Percentiles rank a stretch among this genome's conserved stretches.
These are phyloP conservation scores for Phaffia australis DNA, from an alignment of 768 basidiomycete species.

Conservation along the genomic window DNA sequence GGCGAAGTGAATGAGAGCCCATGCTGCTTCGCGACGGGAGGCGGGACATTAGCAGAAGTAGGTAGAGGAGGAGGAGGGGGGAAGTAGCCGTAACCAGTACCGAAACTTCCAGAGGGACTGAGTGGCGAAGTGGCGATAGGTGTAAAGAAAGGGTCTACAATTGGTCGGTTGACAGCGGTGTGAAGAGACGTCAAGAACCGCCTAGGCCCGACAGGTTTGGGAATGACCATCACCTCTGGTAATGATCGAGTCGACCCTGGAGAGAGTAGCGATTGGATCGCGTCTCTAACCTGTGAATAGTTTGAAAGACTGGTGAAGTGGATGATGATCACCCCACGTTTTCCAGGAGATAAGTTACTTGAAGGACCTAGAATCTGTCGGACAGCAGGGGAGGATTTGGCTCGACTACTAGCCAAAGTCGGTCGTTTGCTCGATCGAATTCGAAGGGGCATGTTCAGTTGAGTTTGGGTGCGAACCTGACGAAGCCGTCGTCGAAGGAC, in stretches of 20 bases:
- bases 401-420: slow-evolving; percentile 29
- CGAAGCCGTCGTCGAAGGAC: slow-evolving; percentile 65
- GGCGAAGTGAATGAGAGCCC: neutral
- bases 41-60: too few relatives aligned
- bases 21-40: too few relatives aligned
- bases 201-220: slow-evolving; percentile 91
- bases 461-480: slow-evolving; percentile 45
- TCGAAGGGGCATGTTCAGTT: slow-evolving; percentile 29
- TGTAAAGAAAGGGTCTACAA: slow-evolving; percentile 78
- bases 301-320: slow-evolving; percentile 86
- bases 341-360: neutral
- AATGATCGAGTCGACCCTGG: slow-evolving; percentile 39
- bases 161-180: slow-evolving; percentile 73
- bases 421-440: slow-evolving; percentile 33
- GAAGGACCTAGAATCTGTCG: slow-evolving; percentile 44
- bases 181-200: slow-evolving; percentile 84
- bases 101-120: slow-evolving; percentile 52
- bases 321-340: slow-evolving; percentile 48
- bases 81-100: slow-evolving; percentile 31
- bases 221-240: slow-evolving; percentile 91
- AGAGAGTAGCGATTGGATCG: slow-evolving; percentile 56
- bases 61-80: slow-evolving; percentile 29
- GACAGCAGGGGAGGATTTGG: slow-evolving; percentile 68
- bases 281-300: slow-evolving; percentile 77
- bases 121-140: slow-evolving; percentile 90